Evolutionary conservation across 1,284 basidiomycete species (phyloP).

Genomic region (Apiotrichum gamsii): DNA sequence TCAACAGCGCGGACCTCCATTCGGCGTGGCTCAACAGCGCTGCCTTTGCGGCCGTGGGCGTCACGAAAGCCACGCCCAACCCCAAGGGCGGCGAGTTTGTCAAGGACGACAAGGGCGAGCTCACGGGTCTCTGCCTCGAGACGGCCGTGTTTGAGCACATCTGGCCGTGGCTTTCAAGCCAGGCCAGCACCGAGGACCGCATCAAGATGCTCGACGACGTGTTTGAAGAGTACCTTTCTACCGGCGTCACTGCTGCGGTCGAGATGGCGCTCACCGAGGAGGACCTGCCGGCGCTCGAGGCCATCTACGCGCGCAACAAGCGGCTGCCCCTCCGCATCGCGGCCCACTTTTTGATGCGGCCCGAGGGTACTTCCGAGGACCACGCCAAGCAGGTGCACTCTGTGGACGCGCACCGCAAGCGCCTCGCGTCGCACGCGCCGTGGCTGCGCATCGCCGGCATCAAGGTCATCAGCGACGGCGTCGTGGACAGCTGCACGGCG

Average conservation of each 20-base stretch:
- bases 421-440: constrained; percentile 11
- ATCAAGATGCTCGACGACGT: constrained; percentile 14
- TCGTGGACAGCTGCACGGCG: constrained; percentile 35
- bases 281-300: constrained; percentile 28
- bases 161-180: constrained; percentile 24
- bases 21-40: constrained; percentile 29
- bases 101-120: constrained; percentile 23
- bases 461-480: constrained; percentile 36
- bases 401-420: constrained; percentile 20
- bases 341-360: constrained; percentile 27
- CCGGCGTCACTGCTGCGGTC: constrained; percentile 26
- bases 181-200: constrained; percentile 15
- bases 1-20: constrained; percentile 29
- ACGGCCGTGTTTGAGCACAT: constrained; percentile 23
- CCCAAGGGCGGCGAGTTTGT: constrained; percentile 30
- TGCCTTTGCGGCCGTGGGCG: constrained; percentile 22
- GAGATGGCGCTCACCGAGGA: constrained; percentile 27
- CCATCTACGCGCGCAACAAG: constrained; percentile 5
- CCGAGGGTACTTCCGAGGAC: constrained; percentile 15
- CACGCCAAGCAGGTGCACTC: constrained; percentile 16
- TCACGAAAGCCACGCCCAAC: constrained; percentile 16
- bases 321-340: constrained; percentile 25
- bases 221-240: constrained; percentile 23
- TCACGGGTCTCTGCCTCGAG: constrained; percentile 27
- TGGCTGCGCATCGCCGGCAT: constrained; percentile 28